Conservation (phyloP, 129 eudicot species). For the Tagetes patula region DNA sequence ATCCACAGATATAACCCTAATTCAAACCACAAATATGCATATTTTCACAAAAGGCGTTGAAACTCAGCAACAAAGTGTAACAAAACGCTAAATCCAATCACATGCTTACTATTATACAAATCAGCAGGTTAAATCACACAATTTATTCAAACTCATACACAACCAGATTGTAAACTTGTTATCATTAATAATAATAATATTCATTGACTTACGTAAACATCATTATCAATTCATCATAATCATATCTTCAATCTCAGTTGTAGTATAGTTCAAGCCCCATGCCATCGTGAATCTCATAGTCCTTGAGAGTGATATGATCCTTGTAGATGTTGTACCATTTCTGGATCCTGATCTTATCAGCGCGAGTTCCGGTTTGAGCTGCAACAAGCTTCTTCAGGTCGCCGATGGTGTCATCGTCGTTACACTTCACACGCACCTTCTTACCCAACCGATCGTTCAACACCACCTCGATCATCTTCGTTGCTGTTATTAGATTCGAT, state of each 20-base stretch:
- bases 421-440: constrained; percentile 93
- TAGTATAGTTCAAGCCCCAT: constrained; percentile 97
- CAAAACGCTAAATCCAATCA: constrained; percentile 9
- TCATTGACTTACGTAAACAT: constrained; percentile 24
- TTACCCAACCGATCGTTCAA: constrained; percentile 91
- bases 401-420: constrained; percentile 88
- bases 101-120: constrained; percentile 1
- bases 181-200: too few relatives aligned
- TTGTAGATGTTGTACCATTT: constrained; percentile 84
- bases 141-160: constrained; percentile 35
- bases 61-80: constrained; percentile 15
- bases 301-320: constrained; percentile 82
- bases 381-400: constrained; percentile 93
- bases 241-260: constrained; percentile 35
- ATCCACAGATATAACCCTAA: too few relatives aligned
- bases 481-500: too few relatives aligned
- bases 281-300: constrained; percentile 89
- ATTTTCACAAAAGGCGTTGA: constrained; percentile 17
- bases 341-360: constrained; percentile 86
- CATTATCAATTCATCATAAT: not conserved
- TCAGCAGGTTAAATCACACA: constrained; percentile 11
- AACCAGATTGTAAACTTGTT: not conserved
- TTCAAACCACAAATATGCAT: not conserved
- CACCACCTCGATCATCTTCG: constrained; percentile 88
- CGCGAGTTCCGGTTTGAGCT: constrained; percentile 83